These are phyloP conservation scores for Beauveria asiatica DNA, from an alignment of 2,329 filamentous ascomycete species.

Conservation along the genomic window DNA sequence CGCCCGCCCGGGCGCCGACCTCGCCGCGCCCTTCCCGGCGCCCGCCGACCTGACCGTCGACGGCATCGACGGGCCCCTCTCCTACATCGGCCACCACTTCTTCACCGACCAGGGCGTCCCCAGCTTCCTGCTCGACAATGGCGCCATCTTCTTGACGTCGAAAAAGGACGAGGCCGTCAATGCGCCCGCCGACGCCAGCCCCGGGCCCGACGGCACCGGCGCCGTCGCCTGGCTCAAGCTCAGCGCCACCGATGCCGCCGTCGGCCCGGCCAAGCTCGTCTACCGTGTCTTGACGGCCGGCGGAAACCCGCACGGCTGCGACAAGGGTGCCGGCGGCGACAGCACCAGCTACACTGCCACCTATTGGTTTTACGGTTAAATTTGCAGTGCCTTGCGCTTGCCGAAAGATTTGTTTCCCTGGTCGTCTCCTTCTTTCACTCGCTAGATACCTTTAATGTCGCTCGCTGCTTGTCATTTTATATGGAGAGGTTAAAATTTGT, in stretches of 20 bases:
- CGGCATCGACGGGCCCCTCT: conserved; percentile 24
- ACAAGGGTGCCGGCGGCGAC: conserved; percentile 28
- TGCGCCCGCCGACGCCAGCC: conserved; percentile 42
- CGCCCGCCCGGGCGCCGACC: conserved; percentile 32
- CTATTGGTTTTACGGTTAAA: conserved; percentile 48
- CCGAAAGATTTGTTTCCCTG: background rate
- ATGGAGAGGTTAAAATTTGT: background rate
- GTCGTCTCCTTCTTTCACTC: background rate
- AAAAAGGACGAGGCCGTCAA: conserved; percentile 41
- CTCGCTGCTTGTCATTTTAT: background rate
- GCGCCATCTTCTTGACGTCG: conserved; percentile 30
- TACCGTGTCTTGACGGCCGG: conserved; percentile 50
- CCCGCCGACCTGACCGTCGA: conserved; percentile 30
- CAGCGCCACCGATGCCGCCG: conserved; percentile 29
- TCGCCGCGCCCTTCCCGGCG: conserved; percentile 35
- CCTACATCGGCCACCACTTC: conserved; percentile 56
- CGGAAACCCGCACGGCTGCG: conserved; percentile 37
- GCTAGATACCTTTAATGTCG: conserved; percentile 8
- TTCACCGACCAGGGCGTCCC: conserved; percentile 49
- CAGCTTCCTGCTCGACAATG: conserved; percentile 47
- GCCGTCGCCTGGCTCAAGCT: conserved; percentile 50
- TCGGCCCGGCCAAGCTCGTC: conserved; percentile 29
- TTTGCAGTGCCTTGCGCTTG: background rate
- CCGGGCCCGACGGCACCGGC: conserved; percentile 38
- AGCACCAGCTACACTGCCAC: conserved; percentile 48